phyloP scores from a whole-genome alignment of 805 yeast species.

The Candida cerambycidarum region DNA sequence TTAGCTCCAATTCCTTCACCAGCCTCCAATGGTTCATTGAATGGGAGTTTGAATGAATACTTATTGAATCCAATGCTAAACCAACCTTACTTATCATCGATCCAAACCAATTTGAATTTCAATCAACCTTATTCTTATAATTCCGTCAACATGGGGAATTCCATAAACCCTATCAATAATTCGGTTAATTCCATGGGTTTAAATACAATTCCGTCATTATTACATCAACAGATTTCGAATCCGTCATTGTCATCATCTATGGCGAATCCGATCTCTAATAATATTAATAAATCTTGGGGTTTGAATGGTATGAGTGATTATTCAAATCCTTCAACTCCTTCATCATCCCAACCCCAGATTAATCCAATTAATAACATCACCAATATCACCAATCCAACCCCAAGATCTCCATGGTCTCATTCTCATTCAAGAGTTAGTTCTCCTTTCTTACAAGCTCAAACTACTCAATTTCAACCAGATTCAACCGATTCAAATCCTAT shows the following conservation, averaged over 20 bases:
- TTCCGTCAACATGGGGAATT: background rate
- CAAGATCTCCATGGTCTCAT: slow-evolving; percentile 45
- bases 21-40: slow-evolving; percentile 19
- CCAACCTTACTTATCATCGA: slow-evolving; percentile 12
- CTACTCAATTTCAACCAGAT: background rate
- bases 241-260: slow-evolving; percentile 29
- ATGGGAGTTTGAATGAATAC: slow-evolving; percentile 22
- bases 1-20: slow-evolving; percentile 32
- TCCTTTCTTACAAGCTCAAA: slow-evolving; percentile 33
- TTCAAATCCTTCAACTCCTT: slow-evolving; percentile 13
- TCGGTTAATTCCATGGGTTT: background rate
- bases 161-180: too few species aligned
- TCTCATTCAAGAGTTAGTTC: slow-evolving; percentile 38
- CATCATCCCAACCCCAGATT: slow-evolving; percentile 4
- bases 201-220: slow-evolving; percentile 31
- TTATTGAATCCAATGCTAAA: slow-evolving; percentile 14
- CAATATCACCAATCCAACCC: slow-evolving; percentile 24
- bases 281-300: slow-evolving; percentile 40
- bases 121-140: slow-evolving; percentile 3
- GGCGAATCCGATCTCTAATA: background rate
- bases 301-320: slow-evolving; percentile 32
- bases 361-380: slow-evolving; percentile 7
- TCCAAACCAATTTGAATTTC: slow-evolving; percentile 6
- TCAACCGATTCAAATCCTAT: background rate
- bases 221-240: slow-evolving; percentile 33